Base-by-base conservation (phyloP, 1,284 basidiomycete genomes). In the Waitea zeae region DNA sequence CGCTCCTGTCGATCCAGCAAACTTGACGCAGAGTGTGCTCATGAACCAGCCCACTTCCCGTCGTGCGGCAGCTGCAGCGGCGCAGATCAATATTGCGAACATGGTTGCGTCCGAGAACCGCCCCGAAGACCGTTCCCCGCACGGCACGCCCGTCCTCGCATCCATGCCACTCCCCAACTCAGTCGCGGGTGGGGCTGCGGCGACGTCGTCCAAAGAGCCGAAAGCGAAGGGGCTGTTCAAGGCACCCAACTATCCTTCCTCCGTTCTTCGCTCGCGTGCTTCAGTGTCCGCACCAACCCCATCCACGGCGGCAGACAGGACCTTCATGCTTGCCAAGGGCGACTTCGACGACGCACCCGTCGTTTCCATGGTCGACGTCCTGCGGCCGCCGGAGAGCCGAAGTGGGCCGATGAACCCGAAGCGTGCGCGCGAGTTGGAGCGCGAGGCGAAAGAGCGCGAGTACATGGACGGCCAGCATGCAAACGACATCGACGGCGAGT, bases 21-120 rank as follows among this genome's bases (percentile, higher is more conserved):
- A 67, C 0, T 56, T 81, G 30, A 71, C 78, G 1, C 51, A 70
- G 4, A 72, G 69, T 7, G 67, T 66, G 5, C 68, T 74, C 1
- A 65, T 67, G 2, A 71, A 64, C 30, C 72, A 70, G 3, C 77
- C 81, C 0, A 69, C 74, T 12, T 74, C 71, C 5, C 61, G 81
- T 36, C 66, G 86, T 45, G 84, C 83, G 3, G 88, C 86, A 0
- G 88, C 87, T 0, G 78, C 82, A 0, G 83, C 82, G 2, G 87
- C 86, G 5, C 74, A 73, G 27, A 42, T 80, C 31, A 82, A 72
- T 5, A 84, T 84, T 42, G 81, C 81, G 20, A 82, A 78, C 46
- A 80, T 84, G 71, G 79, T 83, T 3, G 80, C 80, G 1, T 77
- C 73, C 0, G 81, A 86, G 57, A 84, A 86, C 42, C 76, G 76